phyloP scores from a whole-genome alignment of 2,329 filamentous ascomycete species.

The Claviceps capensis region DNA sequence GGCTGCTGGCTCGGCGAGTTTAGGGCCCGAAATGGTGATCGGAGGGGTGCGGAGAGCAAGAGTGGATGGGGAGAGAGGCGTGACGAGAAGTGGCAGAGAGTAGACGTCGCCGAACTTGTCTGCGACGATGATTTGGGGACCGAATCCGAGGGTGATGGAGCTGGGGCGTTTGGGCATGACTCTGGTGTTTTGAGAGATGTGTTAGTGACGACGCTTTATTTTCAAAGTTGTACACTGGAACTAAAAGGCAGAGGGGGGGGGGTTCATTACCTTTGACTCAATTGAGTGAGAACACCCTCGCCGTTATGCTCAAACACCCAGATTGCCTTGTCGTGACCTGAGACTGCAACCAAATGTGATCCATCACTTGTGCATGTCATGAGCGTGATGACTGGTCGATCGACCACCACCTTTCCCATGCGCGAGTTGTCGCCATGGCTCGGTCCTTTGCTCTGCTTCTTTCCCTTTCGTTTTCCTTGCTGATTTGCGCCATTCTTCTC shows the following conservation, averaged over 20 bases:
- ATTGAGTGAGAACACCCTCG: slow-evolving; percentile 45
- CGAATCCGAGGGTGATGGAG: slow-evolving; percentile 54
- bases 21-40: slow-evolving; percentile 7
- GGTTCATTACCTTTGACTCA: slow-evolving; percentile 53
- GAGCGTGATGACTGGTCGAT: slow-evolving; percentile 53
- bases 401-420: slow-evolving; percentile 24
- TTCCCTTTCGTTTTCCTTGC: slow-evolving; percentile 14
- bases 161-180: slow-evolving; percentile 83
- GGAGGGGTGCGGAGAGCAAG: slow-evolving; percentile 6
- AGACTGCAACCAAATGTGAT: slow-evolving; percentile 61
- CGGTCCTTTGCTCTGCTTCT: slow-evolving; percentile 16
- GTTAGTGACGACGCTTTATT: neutral
- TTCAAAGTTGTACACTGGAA: neutral
- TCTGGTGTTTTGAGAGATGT: slow-evolving; percentile 27
- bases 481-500: slow-evolving; percentile 9
- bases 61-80: slow-evolving; percentile 9
- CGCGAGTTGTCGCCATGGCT: slow-evolving; percentile 7
- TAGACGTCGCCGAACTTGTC: slow-evolving; percentile 99
- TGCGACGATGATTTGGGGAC: slow-evolving; percentile 63
- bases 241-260: neutral
- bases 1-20: slow-evolving; percentile 33
- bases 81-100: slow-evolving; percentile 52
- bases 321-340: slow-evolving; percentile 82
- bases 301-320: slow-evolving; percentile 63
- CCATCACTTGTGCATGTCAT: slow-evolving; percentile 50